Conservation (phyloP, 2,329 filamentous ascomycete genomes). For the Aspergillus tanneri region DNA sequence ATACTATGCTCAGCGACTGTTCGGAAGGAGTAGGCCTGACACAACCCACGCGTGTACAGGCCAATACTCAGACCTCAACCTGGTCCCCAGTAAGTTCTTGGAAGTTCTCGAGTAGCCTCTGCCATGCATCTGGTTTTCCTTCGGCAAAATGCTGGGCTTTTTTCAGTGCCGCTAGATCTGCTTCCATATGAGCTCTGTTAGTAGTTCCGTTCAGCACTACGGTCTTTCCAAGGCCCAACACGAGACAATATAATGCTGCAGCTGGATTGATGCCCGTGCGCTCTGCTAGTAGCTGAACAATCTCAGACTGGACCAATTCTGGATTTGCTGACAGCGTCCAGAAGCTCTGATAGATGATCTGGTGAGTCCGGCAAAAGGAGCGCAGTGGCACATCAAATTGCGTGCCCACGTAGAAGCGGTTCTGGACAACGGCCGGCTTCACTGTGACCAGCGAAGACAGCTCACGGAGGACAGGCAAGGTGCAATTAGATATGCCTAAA, state of each 20-base stretch:
- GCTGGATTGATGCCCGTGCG: constrained; percentile 43
- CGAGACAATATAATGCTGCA: constrained; percentile 57
- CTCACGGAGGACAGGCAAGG: constrained; percentile 55
- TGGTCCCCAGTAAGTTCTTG: constrained; percentile 41
- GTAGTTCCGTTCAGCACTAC: constrained; percentile 59
- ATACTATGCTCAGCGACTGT: too few species aligned
- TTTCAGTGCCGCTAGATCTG: constrained; percentile 50
- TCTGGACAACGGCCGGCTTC: constrained; percentile 68
- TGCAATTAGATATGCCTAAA: constrained; percentile 75
- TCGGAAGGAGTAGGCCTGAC: too few species aligned
- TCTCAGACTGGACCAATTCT: constrained; percentile 45
- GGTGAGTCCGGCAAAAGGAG: constrained; percentile 53
- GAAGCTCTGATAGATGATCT: constrained; percentile 59
- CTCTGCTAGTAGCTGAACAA: constrained; percentile 53
- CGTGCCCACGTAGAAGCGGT: constrained; percentile 65
- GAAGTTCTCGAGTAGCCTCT: constrained; percentile 49
- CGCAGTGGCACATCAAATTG: constrained; percentile 62
- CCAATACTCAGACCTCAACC: constrained; percentile 1
- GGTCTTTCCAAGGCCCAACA: constrained; percentile 52
- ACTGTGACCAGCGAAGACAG: constrained; percentile 49
- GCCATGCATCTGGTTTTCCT: constrained; percentile 52
- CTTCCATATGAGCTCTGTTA: constrained; percentile 51
- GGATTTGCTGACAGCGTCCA: constrained; percentile 63
- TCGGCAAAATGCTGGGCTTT: constrained; percentile 46
- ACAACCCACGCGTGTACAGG: too few species aligned